Conservation (phyloP, 225 moss, liverwort and hornwort species). For the Thuidium tamariscinum region DNA sequence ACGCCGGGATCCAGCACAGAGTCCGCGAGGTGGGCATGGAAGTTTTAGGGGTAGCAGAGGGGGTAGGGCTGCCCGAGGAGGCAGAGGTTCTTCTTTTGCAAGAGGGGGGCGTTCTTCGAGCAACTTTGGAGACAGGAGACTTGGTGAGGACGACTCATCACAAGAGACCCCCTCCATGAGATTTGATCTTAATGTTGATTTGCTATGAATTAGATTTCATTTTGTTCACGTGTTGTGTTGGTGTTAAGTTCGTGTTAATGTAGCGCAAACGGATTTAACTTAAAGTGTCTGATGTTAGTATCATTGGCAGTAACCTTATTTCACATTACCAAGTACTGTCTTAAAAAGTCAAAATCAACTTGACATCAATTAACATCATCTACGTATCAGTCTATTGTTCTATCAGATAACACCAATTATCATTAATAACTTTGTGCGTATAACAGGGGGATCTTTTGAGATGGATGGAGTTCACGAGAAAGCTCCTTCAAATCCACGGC, state of each 20-base stretch:
- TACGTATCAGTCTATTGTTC: background rate
- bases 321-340: background rate
- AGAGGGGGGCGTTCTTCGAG: slow-evolving; percentile 2
- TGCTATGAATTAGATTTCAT: background rate
- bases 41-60: slow-evolving; percentile 13
- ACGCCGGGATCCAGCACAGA: slow-evolving; percentile 12
- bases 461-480: background rate
- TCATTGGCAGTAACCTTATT: background rate
- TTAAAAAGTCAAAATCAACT: background rate
- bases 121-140: background rate
- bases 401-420: background rate
- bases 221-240: background rate
- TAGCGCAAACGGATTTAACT: background rate
- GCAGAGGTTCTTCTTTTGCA: slow-evolving; percentile 4
- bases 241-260: background rate
- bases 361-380: background rate
- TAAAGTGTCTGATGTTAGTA: background rate
- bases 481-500: background rate
- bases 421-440: background rate
- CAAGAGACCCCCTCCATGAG: background rate
- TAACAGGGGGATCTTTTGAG: background rate
- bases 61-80: background rate
- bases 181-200: background rate
- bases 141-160: background rate
- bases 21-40: slow-evolving; percentile 5